phyloP scores from a whole-genome alignment of 148 eudicot species.

The Nepenthes gracilis region DNA sequence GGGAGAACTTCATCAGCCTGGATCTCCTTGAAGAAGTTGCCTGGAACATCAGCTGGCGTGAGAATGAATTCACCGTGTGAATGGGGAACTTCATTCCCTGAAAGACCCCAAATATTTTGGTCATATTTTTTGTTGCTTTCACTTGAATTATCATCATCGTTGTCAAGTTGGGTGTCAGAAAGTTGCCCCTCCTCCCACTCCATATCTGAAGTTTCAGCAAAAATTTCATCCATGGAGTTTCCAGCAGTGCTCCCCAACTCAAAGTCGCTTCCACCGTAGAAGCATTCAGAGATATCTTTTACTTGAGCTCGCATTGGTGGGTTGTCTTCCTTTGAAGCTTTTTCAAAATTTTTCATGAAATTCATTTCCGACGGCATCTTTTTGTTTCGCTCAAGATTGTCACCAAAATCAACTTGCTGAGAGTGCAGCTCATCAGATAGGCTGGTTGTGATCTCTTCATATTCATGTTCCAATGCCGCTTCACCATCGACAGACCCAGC shows the following conservation, averaged over 20 bases:
- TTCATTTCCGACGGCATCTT: background rate
- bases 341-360: background rate
- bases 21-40: constrained; percentile 18
- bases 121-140: constrained; percentile 1
- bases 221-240: constrained; percentile 19
- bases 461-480: too few relatives aligned
- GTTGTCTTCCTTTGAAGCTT: background rate
- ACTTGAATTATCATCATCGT: background rate
- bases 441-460: too few relatives aligned
- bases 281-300: background rate
- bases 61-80: constrained; percentile 12
- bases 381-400: too few relatives aligned
- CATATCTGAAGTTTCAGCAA: constrained; percentile 35
- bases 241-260: constrained; percentile 15
- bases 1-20: constrained; percentile 10
- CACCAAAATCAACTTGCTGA: too few relatives aligned
- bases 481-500: too few relatives aligned
- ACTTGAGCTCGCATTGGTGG: background rate
- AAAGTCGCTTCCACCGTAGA: constrained; percentile 2
- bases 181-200: constrained; percentile 53
- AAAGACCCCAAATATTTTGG: too few relatives aligned
- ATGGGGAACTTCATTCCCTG: background rate
- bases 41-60: constrained; percentile 9
- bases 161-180: constrained; percentile 10
- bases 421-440: too few relatives aligned